Conservation (phyloP, 148 eudicot genomes). For the Simmondsia chinensis region DNA sequence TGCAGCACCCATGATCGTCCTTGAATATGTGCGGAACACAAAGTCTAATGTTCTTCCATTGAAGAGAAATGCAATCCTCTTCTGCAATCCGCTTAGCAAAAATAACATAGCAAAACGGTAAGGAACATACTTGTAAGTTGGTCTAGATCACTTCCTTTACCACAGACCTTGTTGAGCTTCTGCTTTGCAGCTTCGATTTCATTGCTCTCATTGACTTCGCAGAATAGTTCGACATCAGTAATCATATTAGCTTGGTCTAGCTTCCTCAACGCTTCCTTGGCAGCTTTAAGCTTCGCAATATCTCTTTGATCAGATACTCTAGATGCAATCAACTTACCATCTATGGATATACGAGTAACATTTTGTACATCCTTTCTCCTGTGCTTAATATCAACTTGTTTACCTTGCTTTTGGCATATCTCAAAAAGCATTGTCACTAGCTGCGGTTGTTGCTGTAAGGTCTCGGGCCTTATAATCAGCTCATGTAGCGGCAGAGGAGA, state of each 20-base stretch:
- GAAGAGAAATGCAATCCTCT: too few species aligned
- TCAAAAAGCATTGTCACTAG: slow-evolving; percentile 49
- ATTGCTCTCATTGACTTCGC: too few species aligned
- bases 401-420: slow-evolving; percentile 40
- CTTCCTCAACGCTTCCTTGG: slow-evolving; percentile 28
- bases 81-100: too few species aligned
- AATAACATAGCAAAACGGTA: too few species aligned
- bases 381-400: slow-evolving; percentile 28
- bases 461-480: slow-evolving; percentile 36
- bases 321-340: slow-evolving; percentile 25
- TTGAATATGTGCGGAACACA: too few species aligned
- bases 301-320: slow-evolving; percentile 28
- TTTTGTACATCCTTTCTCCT: slow-evolving; percentile 19
- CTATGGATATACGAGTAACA: slow-evolving; percentile 31
- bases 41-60: too few species aligned
- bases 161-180: slow-evolving; percentile 36
- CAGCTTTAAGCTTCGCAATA: slow-evolving; percentile 42
- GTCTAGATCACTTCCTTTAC: too few species aligned
- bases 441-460: slow-evolving; percentile 45
- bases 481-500: too few species aligned
- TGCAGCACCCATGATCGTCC: too few species aligned
- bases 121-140: too few species aligned
- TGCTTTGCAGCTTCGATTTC: too few species aligned
- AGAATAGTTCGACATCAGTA: slow-evolving; percentile 1
- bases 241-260: slow-evolving; percentile 1